Base-by-base conservation (phyloP, 192 early-diverging fungal species). In the Oehlia diaphana region DNA sequence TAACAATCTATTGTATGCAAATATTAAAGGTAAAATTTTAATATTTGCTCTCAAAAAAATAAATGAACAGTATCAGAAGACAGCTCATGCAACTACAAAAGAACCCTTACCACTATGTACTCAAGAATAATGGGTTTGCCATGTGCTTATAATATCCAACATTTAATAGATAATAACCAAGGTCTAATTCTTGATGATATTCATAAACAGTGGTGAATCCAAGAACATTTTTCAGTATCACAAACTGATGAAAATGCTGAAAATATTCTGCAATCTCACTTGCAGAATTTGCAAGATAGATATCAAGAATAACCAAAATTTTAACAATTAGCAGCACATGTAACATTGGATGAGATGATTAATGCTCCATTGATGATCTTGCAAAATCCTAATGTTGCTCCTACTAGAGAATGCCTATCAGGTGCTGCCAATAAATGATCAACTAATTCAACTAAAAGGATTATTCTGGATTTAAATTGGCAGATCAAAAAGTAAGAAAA, bases 331-430 rank as follows among this genome's bases (percentile, higher is more conserved):
- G 7, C 42, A n/a, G n/a, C 8, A 47, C 14, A 39, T 21, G 19
- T n/a, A n/a, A 71, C 42, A 71, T 71, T 71, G 23, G 6, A 71
- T 39, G 42, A 39, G 0, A 71, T 71, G 14, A 71, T 71, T 47
- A 71, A 71, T 71, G 23, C n/a, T 35, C 8, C 14, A 71, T 4
- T 21, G 42, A 71, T 71, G 42, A n/a, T 71, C 31, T 71, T 71
- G n/a, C 39, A 44, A 35, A 71, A 71, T 71, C 42, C 64, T 1
- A 65, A 65, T 23, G 0, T 65, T 28, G 28, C 5, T 13, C n/a
- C 3, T 65, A 65, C 23, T 47, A 71, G 21, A 71, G 42, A 7
- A 71, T 5, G 6, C 21, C 35, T 21, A 23, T 71, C 69, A 47
- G 39, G 16, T 71, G 21, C 19, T 23, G 16, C 39, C 9, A 16